Evolutionary conservation across 2,329 filamentous ascomycete species (phyloP).

Genomic region (Penicillium vulpinum): DNA sequence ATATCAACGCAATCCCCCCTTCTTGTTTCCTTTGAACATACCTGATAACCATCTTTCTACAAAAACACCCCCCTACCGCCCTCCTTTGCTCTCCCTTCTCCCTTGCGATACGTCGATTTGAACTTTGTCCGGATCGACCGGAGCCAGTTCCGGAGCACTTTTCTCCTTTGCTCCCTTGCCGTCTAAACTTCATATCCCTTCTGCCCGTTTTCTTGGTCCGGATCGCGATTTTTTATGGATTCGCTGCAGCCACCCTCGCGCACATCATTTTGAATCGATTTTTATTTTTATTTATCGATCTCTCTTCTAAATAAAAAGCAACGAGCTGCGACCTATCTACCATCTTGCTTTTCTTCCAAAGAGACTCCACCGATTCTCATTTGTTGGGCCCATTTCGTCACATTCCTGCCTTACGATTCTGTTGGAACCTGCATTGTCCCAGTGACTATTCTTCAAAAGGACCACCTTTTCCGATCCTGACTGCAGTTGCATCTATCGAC

Average conservation of each 20-base stretch:
- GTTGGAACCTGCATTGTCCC: slow-evolving; percentile 24
- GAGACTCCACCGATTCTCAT: slow-evolving; percentile 15
- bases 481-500: slow-evolving; percentile 33
- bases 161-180: slow-evolving; percentile 31
- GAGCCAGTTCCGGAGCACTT: slow-evolving; percentile 27
- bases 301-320: slow-evolving; percentile 29
- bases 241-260: slow-evolving; percentile 29
- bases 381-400: slow-evolving; percentile 27
- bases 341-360: slow-evolving; percentile 2
- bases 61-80: slow-evolving; percentile 13
- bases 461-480: slow-evolving; percentile 38
- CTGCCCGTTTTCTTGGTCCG: slow-evolving; percentile 25
- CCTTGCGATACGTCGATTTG: slow-evolving; percentile 32
- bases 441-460: slow-evolving; percentile 37
- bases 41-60: slow-evolving; percentile 13
- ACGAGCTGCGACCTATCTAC: slow-evolving; percentile 23
- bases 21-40: slow-evolving; percentile 16
- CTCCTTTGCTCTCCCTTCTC: slow-evolving; percentile 34
- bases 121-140: slow-evolving; percentile 33
- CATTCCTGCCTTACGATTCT: slow-evolving; percentile 36
- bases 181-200: slow-evolving; percentile 27
- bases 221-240: slow-evolving; percentile 28
- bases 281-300: slow-evolving; percentile 4
- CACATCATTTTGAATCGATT: slow-evolving; percentile 20
- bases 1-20: slow-evolving; percentile 34